Evolutionary conservation across 1,139 yeast genomes (phyloP), one percentile per base, ranked within the genome.

Genomic region (Suzukiozyma palmioleophila): DNA sequence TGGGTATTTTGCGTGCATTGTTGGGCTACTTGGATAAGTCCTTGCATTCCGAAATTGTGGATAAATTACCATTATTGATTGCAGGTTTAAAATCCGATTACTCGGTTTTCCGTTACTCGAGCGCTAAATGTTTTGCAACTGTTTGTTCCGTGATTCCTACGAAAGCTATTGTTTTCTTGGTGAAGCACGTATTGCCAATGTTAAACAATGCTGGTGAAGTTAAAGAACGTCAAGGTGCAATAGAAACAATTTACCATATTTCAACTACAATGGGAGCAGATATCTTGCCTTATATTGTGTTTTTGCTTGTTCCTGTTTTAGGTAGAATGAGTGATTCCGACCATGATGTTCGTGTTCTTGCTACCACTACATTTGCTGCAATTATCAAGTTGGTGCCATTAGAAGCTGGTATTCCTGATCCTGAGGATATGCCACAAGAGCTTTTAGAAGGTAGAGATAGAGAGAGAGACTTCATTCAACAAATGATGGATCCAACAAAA

Each of bases 321-420:
- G 99, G 98, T 37, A 77, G 98, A 59, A 94, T 94, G 98, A 89
- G 97, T 70, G 99, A 94, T 62, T 75, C 96, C 2, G 89, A 90
- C 55, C 77, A 76, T 41, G 96, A 89, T 57, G 83, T 90, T n/a
- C 79, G 99, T 53, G 74, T 85, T 15, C 65, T 94, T 40, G 95
- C 98, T 0, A 90, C 98, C 0, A 88, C 97, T 0, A 88, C 98
- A 0, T 94, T 94, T 74, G 99, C 99, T 0, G 83, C 95, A 0
- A 88, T 94, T 45, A 92, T 94, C 51, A 94, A 92, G 57, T 69
- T 94, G 45, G 97, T 92, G 16, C 99, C 99, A 4, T 73, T 94
- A 45, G 99, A 94, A 64, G 95, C 96, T 7, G 98, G 98, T 54
- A 90, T 94, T 35, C 92, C 96, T 1, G 97, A 92, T 60, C 98